These are phyloP conservation scores for Alloteropsis angusta DNA, from an alignment of 202 grass and related monocot genomes.

Conservation along the genomic window DNA sequence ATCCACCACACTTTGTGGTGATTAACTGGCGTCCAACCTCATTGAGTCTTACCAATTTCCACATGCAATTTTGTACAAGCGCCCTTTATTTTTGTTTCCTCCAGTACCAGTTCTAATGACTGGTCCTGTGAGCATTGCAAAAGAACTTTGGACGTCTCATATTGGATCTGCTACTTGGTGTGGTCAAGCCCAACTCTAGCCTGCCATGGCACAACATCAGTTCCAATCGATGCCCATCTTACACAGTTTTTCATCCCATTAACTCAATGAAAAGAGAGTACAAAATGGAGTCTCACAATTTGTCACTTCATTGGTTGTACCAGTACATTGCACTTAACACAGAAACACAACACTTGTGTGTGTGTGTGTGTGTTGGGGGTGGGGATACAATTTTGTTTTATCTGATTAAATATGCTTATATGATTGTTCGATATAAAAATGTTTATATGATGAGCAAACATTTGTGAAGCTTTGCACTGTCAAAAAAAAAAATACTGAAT, in stretches of 20 bases:
- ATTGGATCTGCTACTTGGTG: too few relatives aligned
- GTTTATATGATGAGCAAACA: background rate
- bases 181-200: too few relatives aligned
- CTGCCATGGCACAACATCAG: too few relatives aligned
- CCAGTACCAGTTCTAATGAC: too few relatives aligned
- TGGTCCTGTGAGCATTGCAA: too few relatives aligned
- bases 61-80: too few relatives aligned
- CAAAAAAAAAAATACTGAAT: slow-evolving; percentile 10
- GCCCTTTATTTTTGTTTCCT: too few relatives aligned
- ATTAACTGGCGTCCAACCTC: too few relatives aligned
- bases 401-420: background rate
- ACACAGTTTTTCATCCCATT: too few relatives aligned
- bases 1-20: too few relatives aligned
- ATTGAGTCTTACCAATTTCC: too few relatives aligned
- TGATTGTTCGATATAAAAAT: background rate
- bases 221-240: background rate
- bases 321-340: background rate
- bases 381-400: background rate
- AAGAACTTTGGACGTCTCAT: too few relatives aligned
- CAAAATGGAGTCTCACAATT: background rate
- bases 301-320: background rate
- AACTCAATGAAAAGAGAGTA: background rate
- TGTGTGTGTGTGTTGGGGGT: background rate
- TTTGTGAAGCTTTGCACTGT: background rate
- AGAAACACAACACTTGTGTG: background rate